phyloP scores from a whole-genome alignment of 2,329 filamentous ascomycete genomes.

The Huntiella decipiens region DNA sequence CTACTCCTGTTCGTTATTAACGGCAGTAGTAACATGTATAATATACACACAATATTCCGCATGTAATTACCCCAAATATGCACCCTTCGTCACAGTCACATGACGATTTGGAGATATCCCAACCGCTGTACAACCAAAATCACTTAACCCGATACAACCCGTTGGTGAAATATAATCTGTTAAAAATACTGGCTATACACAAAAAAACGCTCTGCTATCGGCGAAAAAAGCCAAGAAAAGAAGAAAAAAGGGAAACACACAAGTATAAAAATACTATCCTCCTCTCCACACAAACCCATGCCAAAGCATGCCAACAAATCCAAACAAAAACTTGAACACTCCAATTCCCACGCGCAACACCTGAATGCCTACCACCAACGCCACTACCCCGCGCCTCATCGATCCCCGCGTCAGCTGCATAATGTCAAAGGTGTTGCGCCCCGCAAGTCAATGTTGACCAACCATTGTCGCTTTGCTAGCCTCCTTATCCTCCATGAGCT shows the following conservation, averaged over 20 bases:
- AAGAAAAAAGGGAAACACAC: neutral
- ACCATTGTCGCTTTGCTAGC: constrained; percentile 16
- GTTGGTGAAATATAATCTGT: neutral
- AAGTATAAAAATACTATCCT: neutral
- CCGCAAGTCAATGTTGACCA: constrained; percentile 11
- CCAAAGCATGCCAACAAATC: constrained; percentile 10
- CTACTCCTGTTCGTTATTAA: too few species aligned
- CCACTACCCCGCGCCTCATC: constrained; percentile 10
- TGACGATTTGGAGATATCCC: too few species aligned
- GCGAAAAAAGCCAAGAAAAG: neutral
- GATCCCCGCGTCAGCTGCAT: constrained; percentile 10
- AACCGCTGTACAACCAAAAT: too few species aligned
- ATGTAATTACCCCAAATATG: too few species aligned
- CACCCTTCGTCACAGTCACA: too few species aligned
- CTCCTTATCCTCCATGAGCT: too few species aligned
- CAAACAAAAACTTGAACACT: constrained; percentile 12
- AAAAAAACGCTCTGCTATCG: neutral
- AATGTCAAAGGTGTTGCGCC: constrained; percentile 10
- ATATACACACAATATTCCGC: too few species aligned
- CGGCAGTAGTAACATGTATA: too few species aligned
- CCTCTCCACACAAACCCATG: constrained; percentile 8
- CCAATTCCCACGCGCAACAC: constrained; percentile 12
- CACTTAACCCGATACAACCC: neutral
- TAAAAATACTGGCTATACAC: neutral
- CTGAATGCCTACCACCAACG: constrained; percentile 12